phyloP scores from a whole-genome alignment of 306 rosid genomes.

The Inga oerstediana region DNA sequence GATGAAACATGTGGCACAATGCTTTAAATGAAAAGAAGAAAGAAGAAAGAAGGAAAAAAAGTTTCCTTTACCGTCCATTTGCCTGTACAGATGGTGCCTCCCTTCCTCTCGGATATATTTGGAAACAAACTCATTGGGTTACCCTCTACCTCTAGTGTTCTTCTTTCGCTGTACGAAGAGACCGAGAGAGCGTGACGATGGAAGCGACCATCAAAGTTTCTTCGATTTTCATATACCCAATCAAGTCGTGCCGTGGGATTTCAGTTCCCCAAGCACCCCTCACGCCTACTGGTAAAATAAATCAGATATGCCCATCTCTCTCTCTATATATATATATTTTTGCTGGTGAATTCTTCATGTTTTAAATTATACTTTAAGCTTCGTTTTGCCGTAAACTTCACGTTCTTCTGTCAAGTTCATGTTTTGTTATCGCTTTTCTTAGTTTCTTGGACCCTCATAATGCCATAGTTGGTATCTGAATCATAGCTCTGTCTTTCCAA shows the following conservation, averaged over 20 bases:
- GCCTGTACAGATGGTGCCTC: background rate
- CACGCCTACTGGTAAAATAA: slow-evolving; percentile 64
- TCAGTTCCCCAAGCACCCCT: slow-evolving; percentile 70
- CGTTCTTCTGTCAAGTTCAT: background rate
- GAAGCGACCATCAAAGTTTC: slow-evolving; percentile 43
- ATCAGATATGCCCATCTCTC: background rate
- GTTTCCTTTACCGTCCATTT: background rate
- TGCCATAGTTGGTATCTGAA: background rate
- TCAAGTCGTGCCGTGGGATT: slow-evolving; percentile 91
- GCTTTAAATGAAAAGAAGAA: too few relatives aligned
- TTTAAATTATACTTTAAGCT: background rate
- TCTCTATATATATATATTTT: background rate
- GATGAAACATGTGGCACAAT: background rate
- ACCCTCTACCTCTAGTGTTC: background rate
- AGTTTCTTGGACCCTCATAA: background rate
- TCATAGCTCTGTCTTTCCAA: slow-evolving; percentile 46
- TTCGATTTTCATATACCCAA: slow-evolving; percentile 66
- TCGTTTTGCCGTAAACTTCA: background rate
- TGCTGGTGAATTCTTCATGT: background rate
- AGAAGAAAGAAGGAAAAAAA: too few relatives aligned
- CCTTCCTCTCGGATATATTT: too few relatives aligned
- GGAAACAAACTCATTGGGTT: background rate
- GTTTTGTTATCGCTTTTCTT: background rate
- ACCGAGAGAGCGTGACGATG: background rate
- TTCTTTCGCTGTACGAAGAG: background rate